These are phyloP conservation scores for thale cress (Arabidopsis thaliana) DNA, from an alignment of 345 rosid species.

Conservation along the genomic window DNA sequence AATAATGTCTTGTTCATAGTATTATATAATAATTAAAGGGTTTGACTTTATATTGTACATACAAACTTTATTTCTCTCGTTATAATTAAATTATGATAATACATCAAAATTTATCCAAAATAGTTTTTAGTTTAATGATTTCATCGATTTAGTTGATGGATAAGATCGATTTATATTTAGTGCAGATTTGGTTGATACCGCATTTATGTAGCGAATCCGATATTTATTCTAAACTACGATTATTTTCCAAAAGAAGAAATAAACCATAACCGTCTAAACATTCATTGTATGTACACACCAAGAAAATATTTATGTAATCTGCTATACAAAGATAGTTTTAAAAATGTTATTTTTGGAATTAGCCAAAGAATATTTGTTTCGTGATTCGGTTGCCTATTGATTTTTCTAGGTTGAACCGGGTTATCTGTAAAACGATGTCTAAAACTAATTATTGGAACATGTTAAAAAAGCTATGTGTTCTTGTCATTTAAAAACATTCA, in stretches of 20 bases:
- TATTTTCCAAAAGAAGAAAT: constrained; percentile 17
- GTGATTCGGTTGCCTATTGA: background rate
- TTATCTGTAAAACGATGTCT: background rate
- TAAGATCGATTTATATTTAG: background rate
- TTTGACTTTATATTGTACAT: constrained; percentile 20
- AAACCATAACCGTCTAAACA: background rate
- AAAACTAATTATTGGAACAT: background rate
- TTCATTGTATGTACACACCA: background rate
- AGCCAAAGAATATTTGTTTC: background rate
- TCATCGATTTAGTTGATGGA: constrained; percentile 4
- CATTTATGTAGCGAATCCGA: constrained; percentile 2
- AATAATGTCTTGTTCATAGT: background rate
- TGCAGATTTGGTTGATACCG: constrained; percentile 2
- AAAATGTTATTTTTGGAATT: background rate
- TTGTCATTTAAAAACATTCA: background rate
- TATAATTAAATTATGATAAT: background rate
- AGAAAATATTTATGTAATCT: background rate
- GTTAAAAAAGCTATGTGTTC: background rate
- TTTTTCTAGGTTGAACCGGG: background rate
- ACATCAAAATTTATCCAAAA: background rate
- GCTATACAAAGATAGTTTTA: background rate
- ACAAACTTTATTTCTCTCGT: constrained; percentile 28
- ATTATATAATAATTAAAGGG: background rate
- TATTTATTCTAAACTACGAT: background rate
- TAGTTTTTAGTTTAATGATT: background rate